Evolutionary conservation across 2,329 filamentous ascomycete genomes (phyloP).

Genomic region (Sporothrix globosa): DNA sequence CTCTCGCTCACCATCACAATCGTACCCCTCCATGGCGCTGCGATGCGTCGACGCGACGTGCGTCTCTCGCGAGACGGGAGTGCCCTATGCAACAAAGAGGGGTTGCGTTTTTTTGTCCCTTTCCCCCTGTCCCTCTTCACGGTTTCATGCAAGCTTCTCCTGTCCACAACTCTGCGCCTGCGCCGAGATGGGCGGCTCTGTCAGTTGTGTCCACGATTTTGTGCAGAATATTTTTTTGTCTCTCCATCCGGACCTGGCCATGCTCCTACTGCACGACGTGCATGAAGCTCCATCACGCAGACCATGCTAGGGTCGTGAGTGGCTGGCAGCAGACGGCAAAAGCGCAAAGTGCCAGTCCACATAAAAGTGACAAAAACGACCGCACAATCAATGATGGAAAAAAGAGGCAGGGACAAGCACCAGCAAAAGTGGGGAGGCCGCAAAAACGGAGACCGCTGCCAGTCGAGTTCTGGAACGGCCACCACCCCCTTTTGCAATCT

Average conservation of each 20-base stretch:
- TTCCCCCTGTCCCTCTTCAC: not conserved
- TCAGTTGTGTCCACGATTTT: slow-evolving; percentile 3
- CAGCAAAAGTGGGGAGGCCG: slow-evolving; percentile 17
- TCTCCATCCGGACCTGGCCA: slow-evolving; percentile 8
- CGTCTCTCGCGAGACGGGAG: slow-evolving; percentile 14
- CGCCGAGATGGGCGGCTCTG: slow-evolving; percentile 2
- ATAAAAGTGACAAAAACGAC: not conserved
- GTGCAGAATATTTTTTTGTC: slow-evolving; percentile 30
- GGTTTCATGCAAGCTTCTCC: slow-evolving; percentile 3
- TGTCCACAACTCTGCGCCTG: not conserved
- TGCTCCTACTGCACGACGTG: slow-evolving; percentile 30
- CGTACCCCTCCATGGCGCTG: slow-evolving; percentile 19
- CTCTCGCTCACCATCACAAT: not conserved
- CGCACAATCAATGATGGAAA: not conserved
- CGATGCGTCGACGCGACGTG: slow-evolving; percentile 23
- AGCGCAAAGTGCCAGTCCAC: not conserved
- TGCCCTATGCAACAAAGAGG: slow-evolving; percentile 23
- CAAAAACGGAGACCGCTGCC: slow-evolving; percentile 1
- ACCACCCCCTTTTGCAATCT: slow-evolving; percentile 6
- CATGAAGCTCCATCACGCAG: slow-evolving; percentile 31
- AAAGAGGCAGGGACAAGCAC: slow-evolving; percentile 4
- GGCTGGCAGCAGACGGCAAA: slow-evolving; percentile 20
- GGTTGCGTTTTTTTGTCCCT: not conserved
- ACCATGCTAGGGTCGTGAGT: slow-evolving; percentile 28
- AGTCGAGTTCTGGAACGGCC: slow-evolving; percentile 22